These are phyloP conservation scores for Kuraishia molischiana DNA, from an alignment of 805 yeast species.

Conservation along the genomic window DNA sequence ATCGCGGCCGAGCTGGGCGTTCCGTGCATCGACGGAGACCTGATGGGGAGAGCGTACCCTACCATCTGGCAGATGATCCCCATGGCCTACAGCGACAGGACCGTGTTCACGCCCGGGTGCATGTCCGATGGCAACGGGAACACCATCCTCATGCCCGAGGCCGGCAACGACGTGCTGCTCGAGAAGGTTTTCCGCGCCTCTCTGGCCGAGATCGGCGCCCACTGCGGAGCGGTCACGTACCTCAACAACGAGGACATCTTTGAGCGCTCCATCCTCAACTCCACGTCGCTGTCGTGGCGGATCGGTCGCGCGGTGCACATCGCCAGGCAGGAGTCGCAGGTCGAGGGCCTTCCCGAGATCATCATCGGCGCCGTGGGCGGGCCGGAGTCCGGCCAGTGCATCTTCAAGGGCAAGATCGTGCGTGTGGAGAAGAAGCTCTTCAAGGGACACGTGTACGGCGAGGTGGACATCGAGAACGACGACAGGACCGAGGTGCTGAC, in stretches of 20 bases:
- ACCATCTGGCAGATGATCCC: constrained; percentile 31
- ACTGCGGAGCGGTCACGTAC: constrained; percentile 25
- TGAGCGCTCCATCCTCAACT: constrained; percentile 11
- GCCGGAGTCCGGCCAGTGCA: constrained; percentile 17
- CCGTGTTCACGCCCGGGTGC: constrained; percentile 17
- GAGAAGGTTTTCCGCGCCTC: constrained; percentile 32
- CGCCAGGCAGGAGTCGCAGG: constrained; percentile 25
- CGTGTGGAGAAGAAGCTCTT: constrained; percentile 29
- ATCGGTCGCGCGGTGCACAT: constrained; percentile 32
- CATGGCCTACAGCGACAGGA: constrained; percentile 11
- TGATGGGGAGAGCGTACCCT: constrained; percentile 42
- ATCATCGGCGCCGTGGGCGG: constrained; percentile 28
- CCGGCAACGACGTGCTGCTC: constrained; percentile 20
- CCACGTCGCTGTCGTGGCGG: constrained; percentile 35
- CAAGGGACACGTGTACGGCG: constrained; percentile 36
- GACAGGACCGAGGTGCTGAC: constrained; percentile 11
- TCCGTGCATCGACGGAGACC: constrained; percentile 28
- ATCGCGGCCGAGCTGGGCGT: constrained; percentile 12
- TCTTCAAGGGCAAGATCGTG: constrained; percentile 32
- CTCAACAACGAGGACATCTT: constrained; percentile 10
- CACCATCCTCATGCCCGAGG: constrained; percentile 20
- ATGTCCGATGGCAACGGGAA: constrained; percentile 31
- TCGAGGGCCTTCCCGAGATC: constrained; percentile 21
- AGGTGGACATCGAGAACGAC: constrained; percentile 18
- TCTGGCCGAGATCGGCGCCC: constrained; percentile 30